phyloP scores from a whole-genome alignment of 2,329 filamentous ascomycete genomes.

The Penicillium frequentans region DNA sequence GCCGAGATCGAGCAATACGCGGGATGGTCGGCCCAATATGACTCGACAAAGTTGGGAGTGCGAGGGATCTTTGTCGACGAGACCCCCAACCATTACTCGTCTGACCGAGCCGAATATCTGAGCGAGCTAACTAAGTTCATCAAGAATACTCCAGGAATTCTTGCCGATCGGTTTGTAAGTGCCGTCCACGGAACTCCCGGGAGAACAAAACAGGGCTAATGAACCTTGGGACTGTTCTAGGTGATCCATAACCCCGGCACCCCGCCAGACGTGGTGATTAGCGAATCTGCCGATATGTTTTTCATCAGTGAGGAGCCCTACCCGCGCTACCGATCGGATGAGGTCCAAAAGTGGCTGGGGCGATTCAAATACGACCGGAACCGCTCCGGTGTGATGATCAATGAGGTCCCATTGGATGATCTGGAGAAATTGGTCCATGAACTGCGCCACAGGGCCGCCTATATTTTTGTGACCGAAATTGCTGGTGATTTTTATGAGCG shows the following conservation, averaged over 20 bases:
- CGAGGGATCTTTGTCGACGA: conserved; percentile 3
- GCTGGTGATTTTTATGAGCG: conserved; percentile 2
- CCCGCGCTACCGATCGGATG: conserved; percentile 3
- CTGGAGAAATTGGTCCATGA: background rate
- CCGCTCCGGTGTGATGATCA: conserved; percentile 1
- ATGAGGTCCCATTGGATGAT: background rate
- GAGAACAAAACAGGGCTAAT: background rate
- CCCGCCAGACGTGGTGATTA: background rate
- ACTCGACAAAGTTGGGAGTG: background rate
- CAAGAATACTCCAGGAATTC: background rate
- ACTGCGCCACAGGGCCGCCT: background rate
- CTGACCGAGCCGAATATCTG: background rate
- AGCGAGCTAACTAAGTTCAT: background rate
- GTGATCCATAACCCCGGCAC: conserved; percentile 2
- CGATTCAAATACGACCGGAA: background rate
- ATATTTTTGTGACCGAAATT: conserved; percentile 3
- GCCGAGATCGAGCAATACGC: conserved; percentile 16
- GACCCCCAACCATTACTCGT: background rate
- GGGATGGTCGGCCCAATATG: background rate
- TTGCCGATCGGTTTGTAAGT: conserved; percentile 3
- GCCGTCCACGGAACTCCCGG: background rate
- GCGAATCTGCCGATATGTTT: conserved; percentile 1
- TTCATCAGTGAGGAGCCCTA: conserved; percentile 2
- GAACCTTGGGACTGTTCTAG: background rate
- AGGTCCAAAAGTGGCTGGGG: background rate